A percentile compares a stretch with the other conserved stretches of the same genome.
These are phyloP conservation scores for Echinosophora koreensis DNA, from an alignment of 306 rosid species.

Conservation along the genomic window DNA sequence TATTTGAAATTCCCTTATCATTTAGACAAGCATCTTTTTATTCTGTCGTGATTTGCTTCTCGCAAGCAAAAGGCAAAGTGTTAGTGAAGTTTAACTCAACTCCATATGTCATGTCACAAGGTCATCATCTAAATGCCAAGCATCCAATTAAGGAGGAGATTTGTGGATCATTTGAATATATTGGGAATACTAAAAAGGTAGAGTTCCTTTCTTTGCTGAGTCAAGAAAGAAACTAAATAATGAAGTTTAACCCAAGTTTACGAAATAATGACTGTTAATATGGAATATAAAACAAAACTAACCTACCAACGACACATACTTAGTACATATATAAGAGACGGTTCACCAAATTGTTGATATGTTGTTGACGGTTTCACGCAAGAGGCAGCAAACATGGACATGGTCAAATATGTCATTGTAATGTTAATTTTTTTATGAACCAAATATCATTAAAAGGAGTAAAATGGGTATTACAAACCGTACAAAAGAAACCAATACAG, in stretches of 20 bases:
- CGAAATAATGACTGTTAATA: slow-evolving; percentile 18
- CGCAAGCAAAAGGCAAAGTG: neutral
- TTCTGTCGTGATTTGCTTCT: neutral
- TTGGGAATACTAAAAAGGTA: neutral
- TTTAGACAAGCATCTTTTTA: neutral
- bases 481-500: no score
- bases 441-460: no score
- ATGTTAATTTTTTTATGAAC: no score
- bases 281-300: slow-evolving; percentile 4
- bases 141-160: slow-evolving; percentile 32
- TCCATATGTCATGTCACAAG: neutral
- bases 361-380: slow-evolving; percentile 25
- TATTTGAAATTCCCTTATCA: slow-evolving; percentile 1
- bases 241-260: slow-evolving; percentile 10
- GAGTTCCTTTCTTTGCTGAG: slow-evolving; percentile 44
- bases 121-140: neutral
- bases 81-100: slow-evolving; percentile 13
- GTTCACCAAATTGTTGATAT: slow-evolving; percentile 35
- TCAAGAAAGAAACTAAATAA: slow-evolving; percentile 33
- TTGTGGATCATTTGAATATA: slow-evolving; percentile 20
- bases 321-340: neutral
- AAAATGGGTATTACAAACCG: no score
- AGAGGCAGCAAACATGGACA: neutral
- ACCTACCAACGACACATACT: neutral
- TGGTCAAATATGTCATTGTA: neutral